phyloP scores from a whole-genome alignment of 495 filamentous ascomycete genomes.

The Recurvomyces mirabilis region DNA sequence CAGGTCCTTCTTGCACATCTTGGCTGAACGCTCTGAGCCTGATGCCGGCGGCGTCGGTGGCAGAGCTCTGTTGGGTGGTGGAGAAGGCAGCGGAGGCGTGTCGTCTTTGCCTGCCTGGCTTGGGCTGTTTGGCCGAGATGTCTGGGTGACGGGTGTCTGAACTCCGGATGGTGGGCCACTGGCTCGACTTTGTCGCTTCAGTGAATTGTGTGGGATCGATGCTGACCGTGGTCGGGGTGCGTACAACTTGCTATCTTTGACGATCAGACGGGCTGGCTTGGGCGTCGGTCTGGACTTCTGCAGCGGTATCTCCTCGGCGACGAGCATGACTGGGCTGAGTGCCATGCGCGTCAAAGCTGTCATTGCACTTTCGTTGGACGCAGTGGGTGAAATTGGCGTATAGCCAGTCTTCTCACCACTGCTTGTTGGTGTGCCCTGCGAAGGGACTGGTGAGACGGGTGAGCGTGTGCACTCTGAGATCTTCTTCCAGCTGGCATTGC shows the following conservation, averaged over 20 bases:
- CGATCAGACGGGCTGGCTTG: slow-evolving; percentile 14
- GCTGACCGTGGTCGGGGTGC: slow-evolving; percentile 17
- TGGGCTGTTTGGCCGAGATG: slow-evolving; percentile 7
- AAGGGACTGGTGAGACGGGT: slow-evolving; percentile 12
- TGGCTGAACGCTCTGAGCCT: slow-evolving; percentile 12
- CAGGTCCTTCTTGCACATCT: slow-evolving; percentile 9
- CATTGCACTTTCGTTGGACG: slow-evolving; percentile 4
- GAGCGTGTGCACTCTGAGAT: slow-evolving; percentile 8
- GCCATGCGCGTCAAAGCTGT: slow-evolving; percentile 1
- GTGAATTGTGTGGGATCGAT: slow-evolving; percentile 11
- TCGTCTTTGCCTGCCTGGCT: neutral
- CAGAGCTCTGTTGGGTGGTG: slow-evolving; percentile 14
- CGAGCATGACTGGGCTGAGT: slow-evolving; percentile 24
- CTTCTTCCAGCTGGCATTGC: slow-evolving; percentile 17
- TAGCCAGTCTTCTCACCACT: slow-evolving; percentile 15
- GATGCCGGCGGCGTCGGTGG: slow-evolving; percentile 20
- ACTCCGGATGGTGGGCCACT: neutral
- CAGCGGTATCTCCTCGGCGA: slow-evolving; percentile 23
- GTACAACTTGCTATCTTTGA: slow-evolving; percentile 16
- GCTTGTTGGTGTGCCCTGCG: slow-evolving; percentile 7
- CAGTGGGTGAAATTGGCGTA: slow-evolving; percentile 13
- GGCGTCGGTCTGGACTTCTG: slow-evolving; percentile 8
- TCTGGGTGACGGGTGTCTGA: neutral
- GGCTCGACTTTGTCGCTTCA: slow-evolving; percentile 10
- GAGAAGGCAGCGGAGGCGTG: slow-evolving; percentile 15